A percentile compares a stretch with the other conserved stretches of the same genome.
Conservation (phyloP, 2,329 filamentous ascomycete genomes). For the Trichoderma koningii region DNA sequence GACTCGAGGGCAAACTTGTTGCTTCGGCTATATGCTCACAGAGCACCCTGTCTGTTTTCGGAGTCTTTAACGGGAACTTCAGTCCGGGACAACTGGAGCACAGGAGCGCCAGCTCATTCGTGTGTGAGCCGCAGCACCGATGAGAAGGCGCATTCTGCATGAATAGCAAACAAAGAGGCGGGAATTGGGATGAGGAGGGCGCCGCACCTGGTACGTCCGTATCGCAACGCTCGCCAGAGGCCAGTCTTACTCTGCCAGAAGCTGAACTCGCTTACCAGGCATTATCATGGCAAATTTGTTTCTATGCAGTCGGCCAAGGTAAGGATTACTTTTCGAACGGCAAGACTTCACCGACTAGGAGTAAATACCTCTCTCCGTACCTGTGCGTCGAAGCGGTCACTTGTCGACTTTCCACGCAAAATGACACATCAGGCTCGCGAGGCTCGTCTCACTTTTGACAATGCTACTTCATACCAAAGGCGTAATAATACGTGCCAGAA, state of each 20-base stretch:
- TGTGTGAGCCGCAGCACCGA: background rate
- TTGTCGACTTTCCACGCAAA: constrained; percentile 26
- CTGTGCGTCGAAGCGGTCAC: constrained; percentile 27
- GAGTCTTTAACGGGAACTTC: background rate
- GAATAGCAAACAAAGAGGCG: background rate
- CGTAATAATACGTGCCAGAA: constrained; percentile 8
- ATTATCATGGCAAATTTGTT: background rate
- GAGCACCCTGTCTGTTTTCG: background rate
- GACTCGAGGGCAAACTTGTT: constrained; percentile 5
- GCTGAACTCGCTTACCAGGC: background rate
- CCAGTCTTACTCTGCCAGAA: background rate
- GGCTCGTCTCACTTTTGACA: constrained; percentile 20
- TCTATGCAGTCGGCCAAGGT: background rate
- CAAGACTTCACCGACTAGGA: background rate
- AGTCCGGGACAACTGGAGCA: background rate
- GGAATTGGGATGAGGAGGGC: background rate
- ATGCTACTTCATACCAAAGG: background rate
- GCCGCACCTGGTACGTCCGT: background rate
- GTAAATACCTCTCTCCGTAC: background rate
- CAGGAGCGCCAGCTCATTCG: background rate
- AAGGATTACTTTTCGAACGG: background rate
- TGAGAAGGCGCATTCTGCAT: background rate
- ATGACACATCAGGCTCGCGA: constrained; percentile 29
- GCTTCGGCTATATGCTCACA: background rate
- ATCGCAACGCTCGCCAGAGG: constrained; percentile 1